phyloP scores from a whole-genome alignment of 495 filamentous ascomycete species.

The Tirmania nivea region DNA sequence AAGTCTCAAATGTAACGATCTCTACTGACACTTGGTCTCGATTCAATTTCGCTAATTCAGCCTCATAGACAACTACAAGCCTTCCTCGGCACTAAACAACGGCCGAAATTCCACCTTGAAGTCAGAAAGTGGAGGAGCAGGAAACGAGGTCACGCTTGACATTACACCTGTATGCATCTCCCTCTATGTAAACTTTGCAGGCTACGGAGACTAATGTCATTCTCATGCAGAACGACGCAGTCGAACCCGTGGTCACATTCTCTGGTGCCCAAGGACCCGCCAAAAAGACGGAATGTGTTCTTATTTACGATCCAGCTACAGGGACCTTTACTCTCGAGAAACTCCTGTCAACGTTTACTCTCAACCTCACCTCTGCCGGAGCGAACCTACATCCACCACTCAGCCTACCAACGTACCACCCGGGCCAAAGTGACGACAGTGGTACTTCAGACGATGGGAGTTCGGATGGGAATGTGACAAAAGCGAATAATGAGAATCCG shows the following conservation, averaged over 20 bases:
- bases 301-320: conserved; percentile 13
- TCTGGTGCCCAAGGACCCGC: conserved; percentile 1
- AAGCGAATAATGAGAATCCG: conserved; percentile 13
- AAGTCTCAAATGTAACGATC: conserved; percentile 13
- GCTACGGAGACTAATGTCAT: no score
- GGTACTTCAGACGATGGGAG: not conserved
- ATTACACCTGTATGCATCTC: not conserved
- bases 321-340: conserved; percentile 18
- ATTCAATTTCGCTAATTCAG: not conserved
- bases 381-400: conserved; percentile 12
- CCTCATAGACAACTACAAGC: conserved; percentile 9
- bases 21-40: not conserved
- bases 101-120: not conserved
- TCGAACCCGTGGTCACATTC: not conserved
- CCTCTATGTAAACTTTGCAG: no score
- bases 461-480: conserved; percentile 12
- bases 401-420: conserved; percentile 4
- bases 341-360: conserved; percentile 12
- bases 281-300: conserved; percentile 13
- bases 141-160: not conserved
- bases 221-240: not conserved
- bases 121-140: not conserved
- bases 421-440: not conserved
- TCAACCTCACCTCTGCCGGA: conserved; percentile 14
- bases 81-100: conserved; percentile 4